Conservation (phyloP, 192 early-diverging fungal genomes). For the Backusella mclennaniae region DNA sequence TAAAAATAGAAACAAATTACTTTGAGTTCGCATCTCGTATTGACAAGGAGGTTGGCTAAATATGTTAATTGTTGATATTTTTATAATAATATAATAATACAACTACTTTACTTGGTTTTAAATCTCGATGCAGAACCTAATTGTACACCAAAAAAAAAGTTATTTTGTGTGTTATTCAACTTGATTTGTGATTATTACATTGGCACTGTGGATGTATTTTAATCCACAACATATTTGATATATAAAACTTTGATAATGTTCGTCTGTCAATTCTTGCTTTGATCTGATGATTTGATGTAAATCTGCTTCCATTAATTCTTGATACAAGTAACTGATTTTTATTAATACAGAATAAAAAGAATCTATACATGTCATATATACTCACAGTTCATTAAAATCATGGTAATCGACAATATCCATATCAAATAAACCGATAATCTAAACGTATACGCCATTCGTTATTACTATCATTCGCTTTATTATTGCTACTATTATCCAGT, state of each 20-base stretch:
- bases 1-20: conserved; percentile 39
- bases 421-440: conserved; percentile 80
- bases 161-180: neutral
- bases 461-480: neutral
- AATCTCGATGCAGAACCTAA: conserved; percentile 79
- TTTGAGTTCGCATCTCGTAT: conserved; percentile 88
- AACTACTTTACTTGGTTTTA: conserved; percentile 69
- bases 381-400: conserved; percentile 76
- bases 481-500: neutral
- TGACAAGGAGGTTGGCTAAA: conserved; percentile 78
- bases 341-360: neutral
- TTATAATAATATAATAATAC: neutral
- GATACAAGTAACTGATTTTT: conserved; percentile 46
- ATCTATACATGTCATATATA: neutral
- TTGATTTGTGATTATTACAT: conserved; percentile 20
- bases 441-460: neutral
- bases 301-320: conserved; percentile 75
- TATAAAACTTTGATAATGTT: conserved; percentile 88
- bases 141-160: neutral
- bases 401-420: conserved; percentile 71
- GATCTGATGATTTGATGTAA: conserved; percentile 64
- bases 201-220: conserved; percentile 93
- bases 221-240: conserved; percentile 88
- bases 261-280: conserved; percentile 75
- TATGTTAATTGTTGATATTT: neutral